Conservation (phyloP, 2,329 filamentous ascomycete species). For the Blastomyces percursus region DNA sequence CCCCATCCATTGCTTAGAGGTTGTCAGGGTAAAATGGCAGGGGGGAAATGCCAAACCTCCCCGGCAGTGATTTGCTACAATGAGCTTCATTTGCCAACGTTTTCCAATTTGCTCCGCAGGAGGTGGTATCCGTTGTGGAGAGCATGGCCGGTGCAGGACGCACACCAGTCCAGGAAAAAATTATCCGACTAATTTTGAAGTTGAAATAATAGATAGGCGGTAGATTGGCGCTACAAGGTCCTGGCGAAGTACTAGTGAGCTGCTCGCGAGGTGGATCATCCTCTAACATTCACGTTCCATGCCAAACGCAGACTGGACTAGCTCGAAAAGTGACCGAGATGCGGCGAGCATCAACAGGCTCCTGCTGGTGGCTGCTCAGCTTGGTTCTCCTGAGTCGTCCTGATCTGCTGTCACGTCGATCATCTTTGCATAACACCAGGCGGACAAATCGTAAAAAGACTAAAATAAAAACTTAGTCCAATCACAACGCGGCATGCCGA, state of each 20-base stretch:
- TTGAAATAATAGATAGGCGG: slow-evolving; percentile 1
- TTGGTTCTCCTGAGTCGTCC: slow-evolving; percentile 1
- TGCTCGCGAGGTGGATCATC: slow-evolving; percentile 3
- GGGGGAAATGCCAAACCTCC: slow-evolving; percentile 4
- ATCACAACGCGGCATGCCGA: slow-evolving; percentile 3
- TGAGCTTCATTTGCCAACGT: background rate
- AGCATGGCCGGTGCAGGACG: slow-evolving; percentile 2
- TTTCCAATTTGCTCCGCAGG: slow-evolving; percentile 8
- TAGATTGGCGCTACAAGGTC: background rate
- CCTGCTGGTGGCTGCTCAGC: background rate
- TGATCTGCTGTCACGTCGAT: slow-evolving; percentile 9
- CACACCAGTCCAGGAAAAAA: background rate
- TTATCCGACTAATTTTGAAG: slow-evolving; percentile 1
- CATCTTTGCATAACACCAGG: slow-evolving; percentile 3
- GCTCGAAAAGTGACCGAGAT: background rate
- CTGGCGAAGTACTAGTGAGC: slow-evolving; percentile 1
- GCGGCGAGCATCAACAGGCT: background rate
- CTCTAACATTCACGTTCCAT: slow-evolving; percentile 1
- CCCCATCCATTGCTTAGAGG: background rate
- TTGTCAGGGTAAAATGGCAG: slow-evolving; percentile 1
- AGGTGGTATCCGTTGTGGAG: slow-evolving; percentile 7
- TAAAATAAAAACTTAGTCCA: background rate
- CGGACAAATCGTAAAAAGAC: background rate
- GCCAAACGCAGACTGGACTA: background rate
- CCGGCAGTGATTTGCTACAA: background rate